Conservation (phyloP, 345 rosid genomes). For the Anacardium occidentale region DNA sequence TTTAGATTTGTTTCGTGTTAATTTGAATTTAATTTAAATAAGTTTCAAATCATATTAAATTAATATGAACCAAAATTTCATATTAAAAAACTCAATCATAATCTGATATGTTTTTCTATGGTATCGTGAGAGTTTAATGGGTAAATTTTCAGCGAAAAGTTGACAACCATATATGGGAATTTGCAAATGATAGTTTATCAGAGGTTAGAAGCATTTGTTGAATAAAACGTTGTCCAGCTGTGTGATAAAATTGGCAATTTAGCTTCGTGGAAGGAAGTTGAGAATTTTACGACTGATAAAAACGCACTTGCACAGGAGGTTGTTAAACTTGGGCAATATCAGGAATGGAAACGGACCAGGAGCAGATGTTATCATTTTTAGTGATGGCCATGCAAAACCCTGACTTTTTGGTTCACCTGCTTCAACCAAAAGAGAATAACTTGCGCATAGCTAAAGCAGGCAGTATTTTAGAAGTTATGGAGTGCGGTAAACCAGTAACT, state of each 20-base stretch:
- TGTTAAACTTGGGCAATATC: constrained; percentile 64
- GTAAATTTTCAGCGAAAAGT: no score
- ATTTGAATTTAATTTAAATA: no score
- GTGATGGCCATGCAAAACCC: constrained; percentile 92
- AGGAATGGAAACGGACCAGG: constrained; percentile 94
- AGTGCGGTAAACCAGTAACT: constrained; percentile 38
- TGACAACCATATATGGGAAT: constrained; percentile 87
- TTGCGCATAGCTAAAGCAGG: constrained; percentile 65
- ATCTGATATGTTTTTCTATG: no score
- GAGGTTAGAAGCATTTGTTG: constrained; percentile 65
- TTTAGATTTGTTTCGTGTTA: no score
- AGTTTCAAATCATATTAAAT: no score
- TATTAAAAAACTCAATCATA: no score
- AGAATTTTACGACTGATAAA: constrained; percentile 67
- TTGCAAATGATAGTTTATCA: constrained; percentile 80
- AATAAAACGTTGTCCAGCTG: constrained; percentile 41
- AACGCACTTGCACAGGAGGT: constrained; percentile 64
- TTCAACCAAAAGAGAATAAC: constrained; percentile 64
- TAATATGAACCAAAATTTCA: no score
- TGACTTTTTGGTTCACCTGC: constrained; percentile 68
- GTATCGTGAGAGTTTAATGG: no score
- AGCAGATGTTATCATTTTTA: constrained; percentile 91
- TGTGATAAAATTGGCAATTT: constrained; percentile 31
- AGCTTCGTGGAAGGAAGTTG: constrained; percentile 72
- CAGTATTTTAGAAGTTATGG: constrained; percentile 47